Evolutionary conservation across 345 rosid genomes (phyloP).

Genomic region (Pugionium cornutum): DNA sequence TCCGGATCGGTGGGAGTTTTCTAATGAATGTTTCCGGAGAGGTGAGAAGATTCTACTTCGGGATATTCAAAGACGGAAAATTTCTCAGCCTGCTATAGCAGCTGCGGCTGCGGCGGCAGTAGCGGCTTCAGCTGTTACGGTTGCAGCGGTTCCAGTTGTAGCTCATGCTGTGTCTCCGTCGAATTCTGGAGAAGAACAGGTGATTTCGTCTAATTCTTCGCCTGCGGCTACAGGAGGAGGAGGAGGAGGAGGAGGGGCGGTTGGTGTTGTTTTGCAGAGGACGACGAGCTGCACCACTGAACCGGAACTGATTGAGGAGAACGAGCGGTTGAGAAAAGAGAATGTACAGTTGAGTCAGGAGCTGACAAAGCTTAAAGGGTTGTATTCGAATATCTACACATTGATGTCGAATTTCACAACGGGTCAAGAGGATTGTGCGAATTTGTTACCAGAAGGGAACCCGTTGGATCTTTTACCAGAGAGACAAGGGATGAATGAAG

Average conservation of each 20-base stretch:
- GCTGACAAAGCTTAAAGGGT: conserved; percentile 59
- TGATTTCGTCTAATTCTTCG: conserved; percentile 64
- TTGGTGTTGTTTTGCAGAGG: conserved; percentile 27
- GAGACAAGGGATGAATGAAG: conserved; percentile 38
- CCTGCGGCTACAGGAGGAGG: conserved; percentile 44
- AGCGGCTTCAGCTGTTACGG: conserved; percentile 31
- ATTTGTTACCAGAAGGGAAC: conserved; percentile 45
- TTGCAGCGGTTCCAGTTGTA: conserved; percentile 39
- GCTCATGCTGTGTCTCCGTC: conserved; percentile 54
- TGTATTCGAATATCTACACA: conserved; percentile 61
- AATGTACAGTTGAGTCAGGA: conserved; percentile 66
- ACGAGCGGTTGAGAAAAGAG: conserved; percentile 73
- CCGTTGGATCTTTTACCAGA: conserved; percentile 49
- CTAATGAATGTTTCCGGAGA: conserved; percentile 70
- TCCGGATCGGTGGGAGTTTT: conserved; percentile 96
- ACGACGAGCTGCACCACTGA: conserved; percentile 71
- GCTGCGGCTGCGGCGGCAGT: conserved; percentile 26
- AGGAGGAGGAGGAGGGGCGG: conserved; percentile 13
- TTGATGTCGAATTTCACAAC: conserved; percentile 65
- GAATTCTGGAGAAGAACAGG: conserved; percentile 80
- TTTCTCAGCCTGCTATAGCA: conserved; percentile 43
- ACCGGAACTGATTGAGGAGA: conserved; percentile 78
- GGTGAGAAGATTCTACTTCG: conserved; percentile 80
- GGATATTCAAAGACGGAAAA: conserved; percentile 85
- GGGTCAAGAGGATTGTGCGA: conserved; percentile 45